phyloP scores from a whole-genome alignment of 2,329 filamentous ascomycete species.

The Phaeophleospora eucalypticola region DNA sequence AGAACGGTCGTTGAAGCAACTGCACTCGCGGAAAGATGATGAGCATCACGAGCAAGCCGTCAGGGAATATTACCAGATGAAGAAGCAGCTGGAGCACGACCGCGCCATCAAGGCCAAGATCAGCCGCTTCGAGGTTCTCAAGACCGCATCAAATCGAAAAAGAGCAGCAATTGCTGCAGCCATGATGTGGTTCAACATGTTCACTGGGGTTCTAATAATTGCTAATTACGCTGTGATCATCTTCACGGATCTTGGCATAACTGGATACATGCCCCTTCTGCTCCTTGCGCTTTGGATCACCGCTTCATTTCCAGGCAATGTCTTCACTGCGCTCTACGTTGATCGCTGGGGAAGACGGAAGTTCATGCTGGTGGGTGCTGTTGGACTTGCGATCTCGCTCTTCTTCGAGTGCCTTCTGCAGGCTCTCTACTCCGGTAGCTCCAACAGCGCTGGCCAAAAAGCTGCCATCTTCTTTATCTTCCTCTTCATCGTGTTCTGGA shows the following conservation, averaged over 20 bases:
- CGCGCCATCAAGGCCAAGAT: constrained; percentile 31
- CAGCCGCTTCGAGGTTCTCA: constrained; percentile 41
- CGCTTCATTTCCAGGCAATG: constrained; percentile 37
- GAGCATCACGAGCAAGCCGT: constrained; percentile 37
- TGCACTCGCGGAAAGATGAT: constrained; percentile 42
- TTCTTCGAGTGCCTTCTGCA: constrained; percentile 41
- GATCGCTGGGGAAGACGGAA: constrained; percentile 41
- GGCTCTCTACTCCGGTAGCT: constrained; percentile 33
- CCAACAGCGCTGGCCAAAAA: constrained; percentile 35
- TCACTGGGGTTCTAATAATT: constrained; percentile 31
- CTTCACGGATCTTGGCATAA: constrained; percentile 36
- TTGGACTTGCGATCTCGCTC: constrained; percentile 42
- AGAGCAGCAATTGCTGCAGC: constrained; percentile 39
- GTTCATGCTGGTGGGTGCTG: constrained; percentile 41
- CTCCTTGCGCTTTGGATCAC: constrained; percentile 43
- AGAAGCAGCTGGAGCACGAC: constrained; percentile 43
- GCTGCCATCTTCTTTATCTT: constrained; percentile 45
- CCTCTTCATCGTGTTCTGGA: constrained; percentile 37
- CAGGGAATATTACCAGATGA: constrained; percentile 43
- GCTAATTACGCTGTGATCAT: constrained; percentile 30
- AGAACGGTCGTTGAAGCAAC: constrained; percentile 40
- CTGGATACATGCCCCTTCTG: constrained; percentile 40
- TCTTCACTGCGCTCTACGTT: constrained; percentile 38
- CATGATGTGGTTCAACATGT: constrained; percentile 34
- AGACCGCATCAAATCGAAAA: constrained; percentile 38